phyloP scores from a whole-genome alignment of 192 early-diverging fungal genomes.

The Backusella luteola region DNA sequence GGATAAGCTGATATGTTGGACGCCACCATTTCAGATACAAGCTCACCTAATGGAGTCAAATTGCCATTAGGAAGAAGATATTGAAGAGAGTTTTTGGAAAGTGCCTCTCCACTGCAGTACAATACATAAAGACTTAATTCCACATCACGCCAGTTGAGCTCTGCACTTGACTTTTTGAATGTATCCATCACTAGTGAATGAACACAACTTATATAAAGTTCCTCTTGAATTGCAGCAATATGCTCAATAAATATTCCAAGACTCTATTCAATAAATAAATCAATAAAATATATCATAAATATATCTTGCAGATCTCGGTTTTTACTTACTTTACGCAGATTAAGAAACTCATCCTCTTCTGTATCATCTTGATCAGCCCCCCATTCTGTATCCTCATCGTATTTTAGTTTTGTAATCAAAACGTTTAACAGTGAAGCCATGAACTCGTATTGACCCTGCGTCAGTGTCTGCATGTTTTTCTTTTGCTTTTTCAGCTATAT shows the following conservation, averaged over 20 bases:
- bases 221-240: slow-evolving; percentile 66
- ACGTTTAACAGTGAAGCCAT: slow-evolving; percentile 58
- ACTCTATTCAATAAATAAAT: slow-evolving; percentile 41
- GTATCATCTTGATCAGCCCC: slow-evolving; percentile 66
- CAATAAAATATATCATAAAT: not conserved
- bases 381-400: slow-evolving; percentile 81
- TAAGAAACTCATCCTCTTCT: slow-evolving; percentile 71
- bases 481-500: slow-evolving; percentile 55
- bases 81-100: slow-evolving; percentile 47
- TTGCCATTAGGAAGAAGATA: slow-evolving; percentile 37
- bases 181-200: slow-evolving; percentile 58
- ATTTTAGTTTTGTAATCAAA: slow-evolving; percentile 86
- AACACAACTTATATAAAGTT: slow-evolving; percentile 56
- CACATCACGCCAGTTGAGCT: slow-evolving; percentile 71
- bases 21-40: slow-evolving; percentile 66
- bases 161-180: slow-evolving; percentile 50
- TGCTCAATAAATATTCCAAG: slow-evolving; percentile 73
- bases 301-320: not conserved
- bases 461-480: slow-evolving; percentile 41
- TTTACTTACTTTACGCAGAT: slow-evolving; percentile 60
- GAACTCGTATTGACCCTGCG: slow-evolving; percentile 48
- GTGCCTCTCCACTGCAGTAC: slow-evolving; percentile 67
- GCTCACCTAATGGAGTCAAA: slow-evolving; percentile 54
- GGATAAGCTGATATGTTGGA: slow-evolving; percentile 71
- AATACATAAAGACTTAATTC: slow-evolving; percentile 75